Conservation (phyloP, 768 basidiomycete species). For the Trametes cubensis region DNA sequence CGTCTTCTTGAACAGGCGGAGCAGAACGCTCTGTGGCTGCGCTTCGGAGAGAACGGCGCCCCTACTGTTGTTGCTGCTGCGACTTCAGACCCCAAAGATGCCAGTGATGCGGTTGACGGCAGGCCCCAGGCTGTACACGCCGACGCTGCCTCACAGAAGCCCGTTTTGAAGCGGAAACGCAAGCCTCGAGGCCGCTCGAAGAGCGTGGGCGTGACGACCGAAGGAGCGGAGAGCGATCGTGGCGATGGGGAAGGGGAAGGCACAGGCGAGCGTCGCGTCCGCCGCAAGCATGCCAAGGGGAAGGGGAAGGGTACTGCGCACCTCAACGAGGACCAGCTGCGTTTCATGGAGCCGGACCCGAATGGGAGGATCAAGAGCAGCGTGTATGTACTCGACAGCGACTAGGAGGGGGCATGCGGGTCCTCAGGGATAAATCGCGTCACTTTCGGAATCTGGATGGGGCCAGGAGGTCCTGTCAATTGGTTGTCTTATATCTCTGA, state of each 20-base stretch:
- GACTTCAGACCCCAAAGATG: neutral
- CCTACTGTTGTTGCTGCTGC: neutral
- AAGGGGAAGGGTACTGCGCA: constrained; percentile 10
- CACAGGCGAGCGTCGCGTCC: neutral
- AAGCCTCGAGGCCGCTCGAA: constrained; percentile 7
- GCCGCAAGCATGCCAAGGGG: neutral
- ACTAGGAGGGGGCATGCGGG: constrained; percentile 1
- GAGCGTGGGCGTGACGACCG: neutral
- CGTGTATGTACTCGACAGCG: constrained; percentile 29
- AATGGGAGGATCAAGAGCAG: constrained; percentile 28
- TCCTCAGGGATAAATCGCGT: neutral
- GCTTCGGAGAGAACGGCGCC: constrained; percentile 4
- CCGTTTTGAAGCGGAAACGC: constrained; percentile 1
- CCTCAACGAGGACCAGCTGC: constrained; percentile 12
- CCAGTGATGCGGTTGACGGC: neutral
- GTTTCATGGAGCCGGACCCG: constrained; percentile 20
- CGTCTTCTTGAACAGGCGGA: constrained; percentile 38
- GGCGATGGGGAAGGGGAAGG: neutral
- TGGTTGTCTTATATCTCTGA: too few species aligned
- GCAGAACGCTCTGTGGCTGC: constrained; percentile 47
- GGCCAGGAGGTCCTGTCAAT: too few species aligned
- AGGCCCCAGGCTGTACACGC: neutral
- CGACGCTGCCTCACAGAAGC: neutral
- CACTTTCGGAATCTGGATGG: too few species aligned
- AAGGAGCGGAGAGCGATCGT: neutral